Evolutionary conservation across 768 basidiomycete species (phyloP).

Genomic region (Suillus spraguei): DNA sequence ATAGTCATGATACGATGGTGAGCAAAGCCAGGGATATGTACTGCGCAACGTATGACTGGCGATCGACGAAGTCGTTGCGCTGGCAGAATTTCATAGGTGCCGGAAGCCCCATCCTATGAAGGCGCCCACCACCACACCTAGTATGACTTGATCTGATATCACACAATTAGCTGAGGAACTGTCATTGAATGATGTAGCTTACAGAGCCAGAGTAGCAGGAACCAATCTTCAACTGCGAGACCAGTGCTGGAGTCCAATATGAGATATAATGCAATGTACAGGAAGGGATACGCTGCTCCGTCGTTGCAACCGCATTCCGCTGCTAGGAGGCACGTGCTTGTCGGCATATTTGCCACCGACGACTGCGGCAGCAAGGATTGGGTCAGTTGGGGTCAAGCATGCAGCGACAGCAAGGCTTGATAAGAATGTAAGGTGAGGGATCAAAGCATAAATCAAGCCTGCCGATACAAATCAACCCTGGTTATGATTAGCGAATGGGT

Average conservation of each 20-base stretch:
- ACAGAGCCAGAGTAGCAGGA: conserved; percentile 86
- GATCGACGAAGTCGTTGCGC: conserved; percentile 82
- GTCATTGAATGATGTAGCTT: conserved; percentile 33
- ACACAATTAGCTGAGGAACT: conserved; percentile 12
- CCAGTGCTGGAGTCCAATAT: conserved; percentile 64
- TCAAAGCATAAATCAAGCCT: conserved; percentile 86
- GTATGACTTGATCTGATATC: conserved; percentile 68
- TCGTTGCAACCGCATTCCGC: conserved; percentile 94
- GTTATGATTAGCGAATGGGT: conserved; percentile 10
- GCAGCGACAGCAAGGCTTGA: conserved; percentile 90
- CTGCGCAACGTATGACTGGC: conserved; percentile 94
- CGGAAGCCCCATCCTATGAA: conserved; percentile 79
- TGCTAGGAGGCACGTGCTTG: conserved; percentile 88
- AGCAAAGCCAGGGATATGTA: conserved; percentile 83
- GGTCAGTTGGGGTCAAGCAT: conserved; percentile 85
- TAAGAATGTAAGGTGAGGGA: conserved; percentile 89
- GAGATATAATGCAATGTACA: conserved; percentile 89
- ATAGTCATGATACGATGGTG: conserved; percentile 80
- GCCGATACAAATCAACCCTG: conserved; percentile 96
- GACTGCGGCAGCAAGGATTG: conserved; percentile 47
- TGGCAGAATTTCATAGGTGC: conserved; percentile 95
- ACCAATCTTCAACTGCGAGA: conserved; percentile 83
- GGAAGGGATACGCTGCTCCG: conserved; percentile 94
- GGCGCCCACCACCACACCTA: conserved; percentile 77
- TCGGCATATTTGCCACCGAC: conserved; percentile 97